These are phyloP conservation scores for Halophytophthora polymorphica DNA, from an alignment of 352 stramenopile genomes.

Conservation along the genomic window DNA sequence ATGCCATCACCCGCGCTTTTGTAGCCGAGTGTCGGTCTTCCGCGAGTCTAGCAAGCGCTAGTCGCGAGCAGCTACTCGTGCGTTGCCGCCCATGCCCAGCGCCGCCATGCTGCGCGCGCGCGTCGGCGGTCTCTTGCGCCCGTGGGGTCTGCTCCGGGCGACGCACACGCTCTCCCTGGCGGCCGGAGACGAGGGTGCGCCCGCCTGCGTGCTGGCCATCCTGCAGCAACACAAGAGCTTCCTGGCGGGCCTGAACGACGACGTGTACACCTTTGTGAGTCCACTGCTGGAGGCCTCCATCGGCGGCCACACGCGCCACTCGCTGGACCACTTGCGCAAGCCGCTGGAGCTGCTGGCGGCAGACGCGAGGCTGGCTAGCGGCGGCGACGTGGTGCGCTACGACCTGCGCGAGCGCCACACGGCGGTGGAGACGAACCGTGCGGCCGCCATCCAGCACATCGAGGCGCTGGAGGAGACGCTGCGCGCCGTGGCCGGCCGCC, in stretches of 20 bases:
- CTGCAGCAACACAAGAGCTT: constrained; percentile 64
- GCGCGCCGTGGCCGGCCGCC: constrained; percentile 21
- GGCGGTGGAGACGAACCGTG: constrained; percentile 54
- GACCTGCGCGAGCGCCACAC: constrained; percentile 71
- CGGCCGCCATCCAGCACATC: constrained; percentile 53
- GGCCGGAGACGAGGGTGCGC: constrained; percentile 16
- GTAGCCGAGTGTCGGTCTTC: too few relatives aligned
- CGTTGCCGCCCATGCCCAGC: too few relatives aligned
- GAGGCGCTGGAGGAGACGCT: constrained; percentile 38
- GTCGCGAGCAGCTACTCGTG: too few relatives aligned
- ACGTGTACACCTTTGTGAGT: constrained; percentile 65
- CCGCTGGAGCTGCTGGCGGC: constrained; percentile 40
- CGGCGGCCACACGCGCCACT: constrained; percentile 76
- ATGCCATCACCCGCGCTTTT: too few relatives aligned
- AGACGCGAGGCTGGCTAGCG: constrained; percentile 1
- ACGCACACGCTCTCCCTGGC: constrained; percentile 8
- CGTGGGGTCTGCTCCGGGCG: too few relatives aligned
- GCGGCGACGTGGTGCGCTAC: constrained; percentile 42
- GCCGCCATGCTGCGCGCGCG: constrained; percentile 6
- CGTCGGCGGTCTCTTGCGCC: not conserved
- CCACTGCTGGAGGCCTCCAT: constrained; percentile 56
- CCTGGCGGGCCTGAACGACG: constrained; percentile 42
- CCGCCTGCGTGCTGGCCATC: constrained; percentile 53
- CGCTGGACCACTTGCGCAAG: constrained; percentile 76
- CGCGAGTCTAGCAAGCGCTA: too few relatives aligned